Evolutionary conservation across 106 monocot species (phyloP), one percentile per base, ranked within the genome.

Genomic region (Platanthera zijinensis): DNA sequence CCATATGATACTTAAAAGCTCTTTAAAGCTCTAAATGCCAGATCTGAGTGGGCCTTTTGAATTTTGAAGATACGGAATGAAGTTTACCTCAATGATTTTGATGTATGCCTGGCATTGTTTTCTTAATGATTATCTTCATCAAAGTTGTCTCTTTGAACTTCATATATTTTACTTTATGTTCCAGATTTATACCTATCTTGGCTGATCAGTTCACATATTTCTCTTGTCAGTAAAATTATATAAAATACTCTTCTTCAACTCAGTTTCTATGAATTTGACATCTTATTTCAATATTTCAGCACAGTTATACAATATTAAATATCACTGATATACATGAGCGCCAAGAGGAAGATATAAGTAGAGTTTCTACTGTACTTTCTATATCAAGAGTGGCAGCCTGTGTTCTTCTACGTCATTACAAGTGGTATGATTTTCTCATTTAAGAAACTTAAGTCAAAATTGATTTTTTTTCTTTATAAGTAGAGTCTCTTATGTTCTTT

Each of bases 321-420:
- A 87, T 87, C 22, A 70, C 49, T 49, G 88, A 92, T 79, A 92
- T 87, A 72, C 75, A 57, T 7, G 81, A 77, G 49, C 82, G 77
- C 15, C 92, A 92, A 75, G 84, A 86, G 51, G 89, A 85, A 72
- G 86, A 92, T 63, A 87, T 92, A 80, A 85, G 18, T 79, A 92
- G 89, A 72, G 86, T 92, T 45, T 87, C 92, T 54, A 81, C 84
- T 74, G 92, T 92, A 59, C 89, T 92, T 76, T 92, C 89, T 28
- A 87, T 92, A 56, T 72, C 84, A 71, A 89, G 82, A 72, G 85
- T 73, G 76, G 51, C 81, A 75, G 86, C 88, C 63, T 86, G 86
- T 39, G 82, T 88, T 54, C 88, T 92, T 84, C 86, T 92, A 10
- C 91, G 91, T 48, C 77, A 88, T 81, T 89, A 86, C 78, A 82